phyloP scores from a whole-genome alignment of 139 green algal genomes.

The Micractinium sp. region DNA sequence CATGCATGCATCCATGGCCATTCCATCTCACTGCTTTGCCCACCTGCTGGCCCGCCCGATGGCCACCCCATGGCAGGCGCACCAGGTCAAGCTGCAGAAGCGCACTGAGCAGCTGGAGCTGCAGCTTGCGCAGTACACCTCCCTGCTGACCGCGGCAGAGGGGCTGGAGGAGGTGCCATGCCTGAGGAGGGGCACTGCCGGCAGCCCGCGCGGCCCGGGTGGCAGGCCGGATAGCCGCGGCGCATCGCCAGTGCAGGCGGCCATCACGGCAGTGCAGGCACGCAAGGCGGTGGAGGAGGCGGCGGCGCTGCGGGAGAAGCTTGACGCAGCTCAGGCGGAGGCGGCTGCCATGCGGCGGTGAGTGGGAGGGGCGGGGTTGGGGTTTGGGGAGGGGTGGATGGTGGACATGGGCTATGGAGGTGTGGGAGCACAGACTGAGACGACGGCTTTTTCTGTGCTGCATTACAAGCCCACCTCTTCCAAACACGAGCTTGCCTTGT shows the following conservation, averaged over 20 bases:
- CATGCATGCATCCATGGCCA: neutral
- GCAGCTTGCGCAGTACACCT: conserved; percentile 23
- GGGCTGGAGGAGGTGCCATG: neutral
- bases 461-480: no score
- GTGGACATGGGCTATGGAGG: no score
- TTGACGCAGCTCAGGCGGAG: neutral
- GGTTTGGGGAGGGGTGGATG: neutral
- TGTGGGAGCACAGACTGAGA: neutral
- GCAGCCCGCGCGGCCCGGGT: neutral
- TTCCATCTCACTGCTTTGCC: neutral
- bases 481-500: no score
- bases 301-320: neutral
- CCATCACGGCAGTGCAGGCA: neutral
- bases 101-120: conserved; percentile 17
- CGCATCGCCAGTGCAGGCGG: neutral
- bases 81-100: conserved; percentile 17
- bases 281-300: conserved; percentile 9
- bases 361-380: neutral
- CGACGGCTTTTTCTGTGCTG: no score
- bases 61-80: neutral
- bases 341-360: conserved; percentile 1
- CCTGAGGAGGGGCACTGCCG: neutral
- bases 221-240: neutral
- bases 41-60: no score
- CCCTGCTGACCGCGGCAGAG: conserved; percentile 9